phyloP scores from a whole-genome alignment of 2,329 filamentous ascomycete species.

The Diaporthe sp. region DNA sequence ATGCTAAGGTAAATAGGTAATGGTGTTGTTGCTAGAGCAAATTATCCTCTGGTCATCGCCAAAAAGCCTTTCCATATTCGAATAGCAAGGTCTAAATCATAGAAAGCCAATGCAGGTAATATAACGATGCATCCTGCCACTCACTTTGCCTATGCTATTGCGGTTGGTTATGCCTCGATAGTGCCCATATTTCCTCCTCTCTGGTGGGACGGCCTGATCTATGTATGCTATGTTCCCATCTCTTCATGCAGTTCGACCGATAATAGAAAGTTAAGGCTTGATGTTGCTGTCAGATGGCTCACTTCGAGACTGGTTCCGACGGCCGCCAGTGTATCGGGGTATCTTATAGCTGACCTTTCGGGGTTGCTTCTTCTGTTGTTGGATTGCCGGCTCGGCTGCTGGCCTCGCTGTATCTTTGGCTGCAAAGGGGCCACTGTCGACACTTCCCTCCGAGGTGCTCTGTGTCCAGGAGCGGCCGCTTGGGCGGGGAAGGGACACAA shows the following conservation, averaged over 20 bases:
- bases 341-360: conserved; percentile 36
- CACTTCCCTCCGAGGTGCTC: background rate
- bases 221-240: conserved; percentile 1
- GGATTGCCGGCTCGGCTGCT: conserved; percentile 22
- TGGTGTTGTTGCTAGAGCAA: conserved; percentile 13
- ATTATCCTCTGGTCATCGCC: background rate
- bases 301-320: conserved; percentile 59
- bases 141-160: conserved; percentile 1
- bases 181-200: background rate
- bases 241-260: too few relatives aligned
- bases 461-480: background rate
- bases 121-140: background rate
- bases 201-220: background rate
- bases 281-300: conserved; percentile 47
- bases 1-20: background rate
- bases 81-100: conserved; percentile 7
- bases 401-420: conserved; percentile 12
- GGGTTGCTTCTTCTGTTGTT: conserved; percentile 38
- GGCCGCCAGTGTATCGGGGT: conserved; percentile 48
- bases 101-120: background rate
- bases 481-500: conserved; percentile 27
- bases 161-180: background rate
- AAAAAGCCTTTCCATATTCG: background rate
- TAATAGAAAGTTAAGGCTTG: background rate
- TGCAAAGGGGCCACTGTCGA: background rate